phyloP scores from a whole-genome alignment of 192 early-diverging fungal genomes.

The Coemansia pectinata region DNA sequence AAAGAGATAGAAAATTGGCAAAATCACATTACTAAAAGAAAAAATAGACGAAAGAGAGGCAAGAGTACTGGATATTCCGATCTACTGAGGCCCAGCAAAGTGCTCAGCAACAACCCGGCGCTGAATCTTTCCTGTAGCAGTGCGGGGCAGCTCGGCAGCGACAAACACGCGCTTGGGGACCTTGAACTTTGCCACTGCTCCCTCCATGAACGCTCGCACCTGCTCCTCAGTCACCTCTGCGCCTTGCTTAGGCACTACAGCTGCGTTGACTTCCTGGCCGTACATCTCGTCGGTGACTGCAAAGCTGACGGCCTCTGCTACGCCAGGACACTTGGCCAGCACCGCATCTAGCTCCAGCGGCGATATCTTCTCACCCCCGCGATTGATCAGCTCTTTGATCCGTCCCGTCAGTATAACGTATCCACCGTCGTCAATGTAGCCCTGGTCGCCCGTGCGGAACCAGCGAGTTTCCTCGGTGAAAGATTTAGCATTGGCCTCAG shows the following conservation, averaged over 20 bases:
- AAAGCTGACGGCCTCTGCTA: slow-evolving; percentile 77
- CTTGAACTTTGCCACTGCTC: slow-evolving; percentile 69
- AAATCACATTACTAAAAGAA: neutral
- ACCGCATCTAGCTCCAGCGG: slow-evolving; percentile 79
- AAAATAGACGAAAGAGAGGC: neutral
- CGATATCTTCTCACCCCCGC: slow-evolving; percentile 91
- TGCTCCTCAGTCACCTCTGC: slow-evolving; percentile 58
- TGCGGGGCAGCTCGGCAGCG: slow-evolving; percentile 64
- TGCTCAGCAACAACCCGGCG: slow-evolving; percentile 61
- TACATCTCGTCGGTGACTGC: slow-evolving; percentile 75
- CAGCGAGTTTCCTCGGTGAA: slow-evolving; percentile 64
- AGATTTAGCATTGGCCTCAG: slow-evolving; percentile 61
- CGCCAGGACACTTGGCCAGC: slow-evolving; percentile 66
- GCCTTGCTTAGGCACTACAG: slow-evolving; percentile 62
- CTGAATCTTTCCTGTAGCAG: slow-evolving; percentile 76
- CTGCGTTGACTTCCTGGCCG: slow-evolving; percentile 80
- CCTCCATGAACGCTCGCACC: slow-evolving; percentile 54
- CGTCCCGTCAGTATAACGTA: slow-evolving; percentile 81
- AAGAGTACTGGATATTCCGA: neutral
- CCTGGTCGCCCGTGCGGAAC: slow-evolving; percentile 88
- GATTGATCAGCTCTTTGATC: slow-evolving; percentile 89
- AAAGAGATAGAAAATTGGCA: slow-evolving; percentile 3
- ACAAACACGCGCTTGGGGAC: slow-evolving; percentile 72
- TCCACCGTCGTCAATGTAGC: slow-evolving; percentile 73
- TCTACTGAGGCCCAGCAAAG: slow-evolving; percentile 55